Evolutionary conservation across 345 rosid genomes (phyloP).

Genomic region (Physaria fendleri): DNA sequence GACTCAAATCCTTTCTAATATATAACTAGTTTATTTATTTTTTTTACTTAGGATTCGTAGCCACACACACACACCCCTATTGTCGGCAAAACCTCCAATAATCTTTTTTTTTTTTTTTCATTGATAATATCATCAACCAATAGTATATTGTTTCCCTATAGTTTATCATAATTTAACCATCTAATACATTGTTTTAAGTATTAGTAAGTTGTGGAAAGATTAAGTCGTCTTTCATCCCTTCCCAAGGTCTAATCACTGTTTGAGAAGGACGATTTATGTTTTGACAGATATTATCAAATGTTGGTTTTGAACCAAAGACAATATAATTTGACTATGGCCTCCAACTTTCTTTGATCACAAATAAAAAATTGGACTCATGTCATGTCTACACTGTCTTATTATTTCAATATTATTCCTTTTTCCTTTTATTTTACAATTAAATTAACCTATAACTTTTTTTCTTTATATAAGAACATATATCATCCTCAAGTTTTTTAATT

Average conservation of each 20-base stretch:
- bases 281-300: background rate
- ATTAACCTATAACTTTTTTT: background rate
- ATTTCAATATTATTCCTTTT: background rate
- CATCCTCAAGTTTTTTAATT: background rate
- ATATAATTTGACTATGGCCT: background rate
- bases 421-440: background rate
- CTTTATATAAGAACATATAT: background rate
- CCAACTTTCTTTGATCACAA: background rate
- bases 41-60: conserved; percentile 10
- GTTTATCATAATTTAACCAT: background rate
- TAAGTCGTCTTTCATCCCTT: background rate
- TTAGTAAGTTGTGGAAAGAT: background rate
- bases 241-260: background rate
- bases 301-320: background rate
- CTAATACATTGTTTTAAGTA: background rate
- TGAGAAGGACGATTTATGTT: background rate
- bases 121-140: background rate
- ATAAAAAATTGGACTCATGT: background rate
- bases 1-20: conserved; percentile 9
- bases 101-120: background rate
- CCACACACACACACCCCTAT: conserved; percentile 29
- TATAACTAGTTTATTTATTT: background rate
- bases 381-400: background rate
- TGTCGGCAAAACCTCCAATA: conserved; percentile 12
- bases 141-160: too few relatives aligned